phyloP scores from a whole-genome alignment of 129 eudicot species.

The Saposhnikovia divaricata region DNA sequence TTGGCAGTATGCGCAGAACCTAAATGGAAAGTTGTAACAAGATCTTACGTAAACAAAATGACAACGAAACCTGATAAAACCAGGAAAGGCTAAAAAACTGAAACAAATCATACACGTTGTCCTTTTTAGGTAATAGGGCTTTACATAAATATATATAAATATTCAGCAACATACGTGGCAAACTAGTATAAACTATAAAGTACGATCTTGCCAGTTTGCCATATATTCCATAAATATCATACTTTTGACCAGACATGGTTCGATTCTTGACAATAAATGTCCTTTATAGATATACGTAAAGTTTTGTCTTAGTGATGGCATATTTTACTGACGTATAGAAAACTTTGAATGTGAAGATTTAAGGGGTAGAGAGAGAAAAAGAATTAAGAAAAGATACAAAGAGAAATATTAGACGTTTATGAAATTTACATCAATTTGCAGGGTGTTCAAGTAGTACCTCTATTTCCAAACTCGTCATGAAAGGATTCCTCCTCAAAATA shows the following conservation, averaged over 20 bases:
- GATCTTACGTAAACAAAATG: not conserved
- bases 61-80: not conserved
- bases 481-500: constrained; percentile 46
- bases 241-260: not conserved
- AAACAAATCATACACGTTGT: not conserved
- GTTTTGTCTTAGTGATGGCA: not conserved
- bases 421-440: not conserved
- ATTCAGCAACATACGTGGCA: not conserved
- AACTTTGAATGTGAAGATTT: not conserved
- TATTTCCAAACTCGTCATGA: constrained; percentile 34
- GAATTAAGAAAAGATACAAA: not conserved
- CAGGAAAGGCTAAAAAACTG: not conserved
- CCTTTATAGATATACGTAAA: not conserved
- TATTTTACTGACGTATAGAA: not conserved
- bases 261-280: not conserved
- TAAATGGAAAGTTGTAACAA: constrained; percentile 22
- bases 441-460: constrained; percentile 31
- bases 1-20: constrained; percentile 37
- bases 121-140: not conserved
- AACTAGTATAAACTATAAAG: not conserved
- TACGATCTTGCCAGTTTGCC: not conserved
- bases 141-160: not conserved
- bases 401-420: not conserved
- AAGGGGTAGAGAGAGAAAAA: not conserved
- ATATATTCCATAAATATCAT: not conserved